Base-by-base conservation (phyloP, 2,329 filamentous ascomycete species). In the Penicillium oxalicum region DNA sequence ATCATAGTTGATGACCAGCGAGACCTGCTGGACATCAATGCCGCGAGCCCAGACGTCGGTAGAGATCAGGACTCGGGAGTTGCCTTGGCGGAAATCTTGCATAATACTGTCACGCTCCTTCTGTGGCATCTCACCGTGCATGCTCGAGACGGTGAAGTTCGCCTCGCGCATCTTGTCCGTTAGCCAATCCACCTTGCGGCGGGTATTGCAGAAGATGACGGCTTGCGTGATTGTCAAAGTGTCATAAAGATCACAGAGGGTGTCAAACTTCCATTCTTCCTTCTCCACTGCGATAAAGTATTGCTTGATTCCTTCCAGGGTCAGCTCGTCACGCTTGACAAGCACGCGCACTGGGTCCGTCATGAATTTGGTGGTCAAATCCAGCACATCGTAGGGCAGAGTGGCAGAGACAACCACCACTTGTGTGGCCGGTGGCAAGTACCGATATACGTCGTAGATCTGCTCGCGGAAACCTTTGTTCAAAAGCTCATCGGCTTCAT, bases 291-390 rank as follows among this genome's bases (percentile, higher is more conserved):
- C 93, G 76, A 98, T 97, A 80, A 96, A 98, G 80, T 96, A 98
- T 75, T 98, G 93, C 83, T 98, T 98, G 72, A 98, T 95, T 88
- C 93, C 93, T 79, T 98, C 93, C 52, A 98, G 89, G 69, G 93
- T 98, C 74, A 98, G 86, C 74, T 98, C 93, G 70, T 94, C 91
- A 84, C 95, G 95, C 87, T 98, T 98, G 77, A 98, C 93, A 64
- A 98, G 82, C 70, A 98, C 97, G 70, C 93, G 91, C 74, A 98
- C 88, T 62, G 93, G 93, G 77, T 98, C 93, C 66, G 90, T 91
- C 93, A 98, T 98, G 83, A 98, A 98, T 80, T 96, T 96, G 78
- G 91, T 97, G 70, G 93, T 98, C 70, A 98, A 91, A 80, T 98
- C 93, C 54, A 98, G 85, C 55, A 98, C 93, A 70, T 98, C 93